Evolutionary conservation across 805 yeast genomes (phyloP).

Genomic region (Ogataea minuta): DNA sequence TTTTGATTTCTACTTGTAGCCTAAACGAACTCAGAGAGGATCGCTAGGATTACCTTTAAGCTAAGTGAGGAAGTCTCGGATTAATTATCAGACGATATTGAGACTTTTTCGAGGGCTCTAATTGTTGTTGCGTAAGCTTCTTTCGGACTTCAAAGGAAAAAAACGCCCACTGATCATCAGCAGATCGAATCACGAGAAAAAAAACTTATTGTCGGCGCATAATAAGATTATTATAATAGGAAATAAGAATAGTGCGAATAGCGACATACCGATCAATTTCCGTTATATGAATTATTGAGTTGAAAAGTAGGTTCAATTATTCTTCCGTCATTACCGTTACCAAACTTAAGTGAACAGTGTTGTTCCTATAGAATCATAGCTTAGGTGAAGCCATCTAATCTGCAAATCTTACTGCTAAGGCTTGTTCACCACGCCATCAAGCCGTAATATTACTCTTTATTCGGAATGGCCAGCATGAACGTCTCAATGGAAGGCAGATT

Average conservation of each 20-base stretch:
- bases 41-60: no score
- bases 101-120: no score
- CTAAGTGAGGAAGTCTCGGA: no score
- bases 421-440: slow-evolving; percentile 4
- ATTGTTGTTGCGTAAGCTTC: background rate
- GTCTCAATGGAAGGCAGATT: background rate
- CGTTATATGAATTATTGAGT: slow-evolving; percentile 8
- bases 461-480: no score
- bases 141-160: slow-evolving; percentile 8
- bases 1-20: no score
- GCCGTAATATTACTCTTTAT: background rate
- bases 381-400: no score
- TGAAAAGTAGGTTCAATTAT: background rate
- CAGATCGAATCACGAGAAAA: slow-evolving; percentile 1
- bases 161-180: background rate
- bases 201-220: slow-evolving; percentile 6
- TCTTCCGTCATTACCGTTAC: background rate
- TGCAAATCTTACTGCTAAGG: background rate
- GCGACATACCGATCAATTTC: slow-evolving; percentile 4
- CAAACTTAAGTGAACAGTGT: background rate
- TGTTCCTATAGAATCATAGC: no score
- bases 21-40: no score
- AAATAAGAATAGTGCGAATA: slow-evolving; percentile 1
- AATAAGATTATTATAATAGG: slow-evolving; percentile 8
- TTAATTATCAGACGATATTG: no score